Conservation (phyloP, 768 basidiomycete genomes). For the Pleurotus djamor region DNA sequence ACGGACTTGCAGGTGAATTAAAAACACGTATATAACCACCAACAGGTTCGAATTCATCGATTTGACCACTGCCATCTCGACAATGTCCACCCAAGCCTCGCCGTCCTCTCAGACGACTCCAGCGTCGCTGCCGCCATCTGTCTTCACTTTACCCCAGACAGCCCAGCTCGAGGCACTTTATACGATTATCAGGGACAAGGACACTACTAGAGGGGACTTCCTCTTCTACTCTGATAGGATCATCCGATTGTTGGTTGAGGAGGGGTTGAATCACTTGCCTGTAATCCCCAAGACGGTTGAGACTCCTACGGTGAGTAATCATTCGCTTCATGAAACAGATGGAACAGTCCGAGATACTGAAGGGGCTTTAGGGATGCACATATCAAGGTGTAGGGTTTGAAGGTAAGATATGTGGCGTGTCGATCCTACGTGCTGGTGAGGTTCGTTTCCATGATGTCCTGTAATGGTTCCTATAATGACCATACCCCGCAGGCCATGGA, state of each 20-base stretch:
- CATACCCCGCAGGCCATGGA: slow-evolving; percentile 80
- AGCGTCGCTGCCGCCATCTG: slow-evolving; percentile 62
- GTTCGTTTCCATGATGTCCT: slow-evolving; percentile 29
- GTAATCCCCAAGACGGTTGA: slow-evolving; percentile 70
- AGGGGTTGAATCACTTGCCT: slow-evolving; percentile 86
- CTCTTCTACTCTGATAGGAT: slow-evolving; percentile 95
- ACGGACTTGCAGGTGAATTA: background rate
- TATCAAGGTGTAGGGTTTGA: slow-evolving; percentile 95
- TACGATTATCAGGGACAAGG: slow-evolving; percentile 90
- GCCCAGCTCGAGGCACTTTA: slow-evolving; percentile 94
- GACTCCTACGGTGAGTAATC: slow-evolving; percentile 73
- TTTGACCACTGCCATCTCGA: background rate
- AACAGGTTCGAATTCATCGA: background rate
- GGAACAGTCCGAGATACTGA: background rate
- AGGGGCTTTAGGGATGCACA: slow-evolving; percentile 53
- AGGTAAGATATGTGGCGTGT: slow-evolving; percentile 95
- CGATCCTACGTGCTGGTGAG: slow-evolving; percentile 93
- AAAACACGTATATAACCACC: background rate
- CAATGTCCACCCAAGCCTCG: background rate
- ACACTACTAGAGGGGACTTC: slow-evolving; percentile 90
- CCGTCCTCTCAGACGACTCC: slow-evolving; percentile 10
- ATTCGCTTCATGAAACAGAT: background rate
- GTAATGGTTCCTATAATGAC: too few species aligned
- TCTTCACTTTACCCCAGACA: slow-evolving; percentile 87
- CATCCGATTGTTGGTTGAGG: slow-evolving; percentile 78